Conservation (phyloP, 2,329 filamentous ascomycete species). For the Didymella sp. region DNA sequence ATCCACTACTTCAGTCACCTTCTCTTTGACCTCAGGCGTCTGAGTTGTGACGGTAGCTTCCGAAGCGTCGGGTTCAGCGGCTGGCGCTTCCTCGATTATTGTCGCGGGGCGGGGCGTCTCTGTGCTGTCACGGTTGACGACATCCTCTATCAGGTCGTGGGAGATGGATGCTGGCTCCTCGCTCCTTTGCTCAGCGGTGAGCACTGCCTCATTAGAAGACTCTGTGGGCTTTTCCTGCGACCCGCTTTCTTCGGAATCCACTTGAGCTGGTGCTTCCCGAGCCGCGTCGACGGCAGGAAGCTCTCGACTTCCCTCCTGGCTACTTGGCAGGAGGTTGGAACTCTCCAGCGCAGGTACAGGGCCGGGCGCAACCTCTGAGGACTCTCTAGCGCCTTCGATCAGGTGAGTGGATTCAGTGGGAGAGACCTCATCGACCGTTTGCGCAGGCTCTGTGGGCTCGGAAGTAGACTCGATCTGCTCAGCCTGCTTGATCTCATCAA, state of each 20-base stretch:
- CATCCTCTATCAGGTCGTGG: neutral
- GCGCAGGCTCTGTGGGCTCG: neutral
- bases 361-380: neutral
- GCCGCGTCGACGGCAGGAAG: neutral
- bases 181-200: neutral
- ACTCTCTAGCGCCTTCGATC: neutral
- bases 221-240: neutral
- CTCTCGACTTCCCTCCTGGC: neutral
- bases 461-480: neutral
- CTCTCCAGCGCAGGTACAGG: neutral
- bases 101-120: neutral
- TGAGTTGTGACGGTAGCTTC: too few species aligned
- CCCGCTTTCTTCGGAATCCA: neutral
- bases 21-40: neutral
- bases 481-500: neutral
- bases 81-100: neutral
- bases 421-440: neutral
- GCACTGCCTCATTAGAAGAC: neutral
- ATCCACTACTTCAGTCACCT: neutral
- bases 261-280: neutral
- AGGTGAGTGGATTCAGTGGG: neutral
- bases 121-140: neutral
- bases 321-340: neutral
- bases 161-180: neutral
- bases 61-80: conserved; percentile 15